phyloP scores from a whole-genome alignment of 257 asterid genomes.

The Solanum dulcamara region DNA sequence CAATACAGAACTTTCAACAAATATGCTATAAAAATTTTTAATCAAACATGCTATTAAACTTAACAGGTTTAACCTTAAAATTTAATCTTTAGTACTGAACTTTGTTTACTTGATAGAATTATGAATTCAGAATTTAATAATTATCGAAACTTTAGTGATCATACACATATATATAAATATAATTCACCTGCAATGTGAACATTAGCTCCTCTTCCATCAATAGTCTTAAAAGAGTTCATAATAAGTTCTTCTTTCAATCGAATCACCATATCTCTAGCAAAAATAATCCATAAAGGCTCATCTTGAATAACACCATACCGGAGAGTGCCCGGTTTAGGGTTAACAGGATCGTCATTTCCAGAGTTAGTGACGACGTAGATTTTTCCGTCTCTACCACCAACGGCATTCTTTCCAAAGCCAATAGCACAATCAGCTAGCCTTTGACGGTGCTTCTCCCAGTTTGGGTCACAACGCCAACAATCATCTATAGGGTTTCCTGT shows the following conservation, averaged over 20 bases:
- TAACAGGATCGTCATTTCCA: constrained; percentile 31
- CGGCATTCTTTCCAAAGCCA: constrained; percentile 53
- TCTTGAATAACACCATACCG: constrained; percentile 42
- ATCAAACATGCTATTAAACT: too few relatives aligned
- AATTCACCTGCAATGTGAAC: constrained; percentile 33
- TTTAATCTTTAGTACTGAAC: too few relatives aligned
- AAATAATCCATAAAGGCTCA: constrained; percentile 51
- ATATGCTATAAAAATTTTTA: too few relatives aligned
- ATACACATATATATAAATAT: neutral
- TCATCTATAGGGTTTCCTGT: constrained; percentile 57
- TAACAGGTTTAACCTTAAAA: too few relatives aligned
- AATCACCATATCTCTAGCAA: constrained; percentile 51
- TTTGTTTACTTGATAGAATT: neutral
- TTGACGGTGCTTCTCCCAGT: constrained; percentile 45
- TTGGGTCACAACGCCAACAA: constrained; percentile 49
- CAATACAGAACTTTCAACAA: too few relatives aligned
- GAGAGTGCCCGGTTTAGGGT: constrained; percentile 50
- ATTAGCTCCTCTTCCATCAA: constrained; percentile 56
- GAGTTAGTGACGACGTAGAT: constrained; percentile 45
- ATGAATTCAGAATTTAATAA: neutral
- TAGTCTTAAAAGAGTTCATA: constrained; percentile 60
- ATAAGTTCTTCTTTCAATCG: constrained; percentile 45
- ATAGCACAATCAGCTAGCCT: constrained; percentile 47
- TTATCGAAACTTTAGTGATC: neutral
- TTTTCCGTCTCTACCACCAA: constrained; percentile 50